These are phyloP conservation scores for Phytophthora brassicae DNA, from an alignment of 352 stramenopile species.

Conservation along the genomic window DNA sequence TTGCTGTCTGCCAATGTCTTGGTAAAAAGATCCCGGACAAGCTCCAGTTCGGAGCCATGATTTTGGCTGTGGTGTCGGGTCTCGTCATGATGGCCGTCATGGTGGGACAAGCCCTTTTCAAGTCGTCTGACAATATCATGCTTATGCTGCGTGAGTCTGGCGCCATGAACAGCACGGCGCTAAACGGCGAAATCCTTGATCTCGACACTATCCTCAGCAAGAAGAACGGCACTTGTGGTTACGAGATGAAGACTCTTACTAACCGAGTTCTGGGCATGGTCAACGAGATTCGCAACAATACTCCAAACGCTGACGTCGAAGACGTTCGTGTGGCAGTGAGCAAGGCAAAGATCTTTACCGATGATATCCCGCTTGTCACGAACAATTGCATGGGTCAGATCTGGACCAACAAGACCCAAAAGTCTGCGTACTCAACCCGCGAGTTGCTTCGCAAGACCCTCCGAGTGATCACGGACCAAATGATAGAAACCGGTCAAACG, in stretches of 20 bases:
- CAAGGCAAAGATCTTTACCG: conserved; percentile 24
- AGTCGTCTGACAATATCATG: conserved; percentile 25
- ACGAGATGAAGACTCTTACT: conserved; percentile 31
- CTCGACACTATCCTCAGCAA: conserved; percentile 23
- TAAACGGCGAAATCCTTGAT: background rate
- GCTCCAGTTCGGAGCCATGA: conserved; percentile 18
- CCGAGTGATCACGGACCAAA: conserved; percentile 33
- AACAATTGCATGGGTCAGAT: conserved; percentile 42
- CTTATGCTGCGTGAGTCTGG: conserved; percentile 31
- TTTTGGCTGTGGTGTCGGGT: conserved; percentile 20
- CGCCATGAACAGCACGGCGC: conserved; percentile 13
- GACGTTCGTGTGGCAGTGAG: conserved; percentile 29
- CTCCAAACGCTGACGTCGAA: conserved; percentile 11
- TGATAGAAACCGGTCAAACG: conserved; percentile 28
- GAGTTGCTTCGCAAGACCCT: conserved; percentile 34
- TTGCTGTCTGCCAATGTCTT: conserved; percentile 20
- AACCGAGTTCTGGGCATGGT: conserved; percentile 38
- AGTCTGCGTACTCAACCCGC: conserved; percentile 19
- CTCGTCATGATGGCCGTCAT: conserved; percentile 38
- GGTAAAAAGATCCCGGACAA: conserved; percentile 20
- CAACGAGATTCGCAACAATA: conserved; percentile 30
- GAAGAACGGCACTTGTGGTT: conserved; percentile 32
- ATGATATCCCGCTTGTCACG: conserved; percentile 26
- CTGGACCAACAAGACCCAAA: conserved; percentile 23
- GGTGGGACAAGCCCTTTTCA: conserved; percentile 23